Evolutionary conservation across 140 eudicot genomes (phyloP), one percentile per base, ranked within the genome.

Genomic region (Erigeron philadelphicus): DNA sequence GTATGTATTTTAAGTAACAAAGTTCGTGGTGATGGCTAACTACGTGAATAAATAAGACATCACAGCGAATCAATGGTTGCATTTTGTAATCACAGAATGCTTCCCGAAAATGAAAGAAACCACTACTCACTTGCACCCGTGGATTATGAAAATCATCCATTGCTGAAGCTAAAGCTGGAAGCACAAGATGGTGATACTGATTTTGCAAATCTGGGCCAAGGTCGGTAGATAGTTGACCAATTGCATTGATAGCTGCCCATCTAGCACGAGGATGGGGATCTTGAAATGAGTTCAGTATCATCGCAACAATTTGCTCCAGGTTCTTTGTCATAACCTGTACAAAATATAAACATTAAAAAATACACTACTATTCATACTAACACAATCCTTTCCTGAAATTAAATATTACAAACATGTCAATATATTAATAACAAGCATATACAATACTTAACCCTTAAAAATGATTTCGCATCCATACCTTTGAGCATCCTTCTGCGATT

Each of bases 231-330:
- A 86, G 72, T 72, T 86, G 93, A 63, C 93, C 88, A 83, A 86
- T 59, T 72, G 93, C 88, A 76, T 86, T 86, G 18, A 86, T 84
- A 59, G 93, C 88, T 0, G 93, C 88, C 93, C 93, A 86, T 64
- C 93, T 77, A 50, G 83, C 93, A 50, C 93, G 88, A 35, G 93
- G 88, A 41, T 86, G 88, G 41, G 86, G 84, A 73, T 86, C 83
- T 70, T 81, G 86, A 66, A 86, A 86, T 13, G 93, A 81, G 70
- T 72, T 86, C 78, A 86, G 64, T 3, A 86, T 84, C 93, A 86
- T 86, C 5, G 78, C 75, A 9, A 86, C 84, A 15, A 86, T 86
- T 66, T 79, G 93, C 67, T 86, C 93, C 74, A 86, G 72, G 60
- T 71, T 86, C 72, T 86, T 86, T n/a, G 58, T 79, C 93, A 86